These are phyloP conservation scores for Candida oleophila DNA, from an alignment of 805 yeast genomes.

Conservation along the genomic window DNA sequence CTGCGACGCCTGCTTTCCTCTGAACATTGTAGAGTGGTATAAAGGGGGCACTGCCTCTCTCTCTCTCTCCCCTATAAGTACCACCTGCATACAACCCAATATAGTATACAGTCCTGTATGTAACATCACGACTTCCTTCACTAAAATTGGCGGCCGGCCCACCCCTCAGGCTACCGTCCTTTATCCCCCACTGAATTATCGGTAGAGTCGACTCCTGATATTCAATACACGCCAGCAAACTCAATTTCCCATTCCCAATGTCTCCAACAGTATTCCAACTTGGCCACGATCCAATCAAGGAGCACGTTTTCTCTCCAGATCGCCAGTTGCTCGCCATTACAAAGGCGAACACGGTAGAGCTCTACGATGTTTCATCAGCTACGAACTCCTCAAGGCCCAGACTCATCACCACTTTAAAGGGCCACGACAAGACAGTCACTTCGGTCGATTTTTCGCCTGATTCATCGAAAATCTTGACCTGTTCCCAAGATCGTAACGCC, in stretches of 20 bases:
- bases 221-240: neutral
- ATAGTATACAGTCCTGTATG: no score
- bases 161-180: neutral
- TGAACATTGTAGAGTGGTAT: no score
- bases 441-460: slow-evolving; percentile 88
- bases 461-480: slow-evolving; percentile 84
- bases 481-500: slow-evolving; percentile 97
- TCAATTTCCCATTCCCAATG: slow-evolving; percentile 14
- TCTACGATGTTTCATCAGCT: slow-evolving; percentile 53
- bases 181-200: slow-evolving; percentile 5
- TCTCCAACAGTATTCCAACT: slow-evolving; percentile 54
- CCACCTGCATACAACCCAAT: neutral
- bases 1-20: no score
- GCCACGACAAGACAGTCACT: slow-evolving; percentile 92
- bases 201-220: slow-evolving; percentile 27
- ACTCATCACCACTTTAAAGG: slow-evolving; percentile 64
- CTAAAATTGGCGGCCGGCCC: neutral
- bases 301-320: slow-evolving; percentile 83
- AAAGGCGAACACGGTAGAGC: slow-evolving; percentile 70
- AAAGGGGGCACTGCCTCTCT: neutral
- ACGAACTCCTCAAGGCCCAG: no score
- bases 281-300: slow-evolving; percentile 84
- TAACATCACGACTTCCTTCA: neutral
- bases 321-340: slow-evolving; percentile 71
- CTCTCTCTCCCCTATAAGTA: neutral